Base-by-base conservation (phyloP, 1,284 basidiomycete genomes). In the Sphagnurus paluster region DNA sequence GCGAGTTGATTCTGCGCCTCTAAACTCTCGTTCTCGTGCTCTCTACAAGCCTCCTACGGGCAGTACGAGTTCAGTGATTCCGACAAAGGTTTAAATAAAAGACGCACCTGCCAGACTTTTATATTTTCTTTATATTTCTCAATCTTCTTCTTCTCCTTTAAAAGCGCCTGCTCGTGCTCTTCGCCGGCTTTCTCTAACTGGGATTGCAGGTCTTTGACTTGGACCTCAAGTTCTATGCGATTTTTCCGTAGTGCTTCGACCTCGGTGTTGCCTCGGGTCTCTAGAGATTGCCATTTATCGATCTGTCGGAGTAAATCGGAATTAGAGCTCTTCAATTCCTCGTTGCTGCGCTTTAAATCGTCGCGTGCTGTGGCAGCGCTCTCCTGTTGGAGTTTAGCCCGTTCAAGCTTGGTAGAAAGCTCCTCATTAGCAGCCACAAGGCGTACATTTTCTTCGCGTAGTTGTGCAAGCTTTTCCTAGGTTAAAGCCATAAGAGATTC, bases 231-330 rank as follows among this genome's bases (percentile, higher is more conserved):
- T 29, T 80, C 75, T 10, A 75, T 66, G 13, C 75, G 76, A 43
- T 71, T 67, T 58, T 80, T 82, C 35, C 81, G 74, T 48, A 75
- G 63, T 2, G 67, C 62, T 44, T 82, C 84, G 7, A 74, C 68
- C 38, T 84, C 80, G 9, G 69, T 74, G 13, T 74, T 80, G 41
- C 80, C 84, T 44, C 78, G 80, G 21, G 68, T 80, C 56, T 88
- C 87, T 10, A 87, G 62, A 20, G 65, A 74, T 56, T 84, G 72
- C 84, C 83, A 87, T 56, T 84, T 79, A 39, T 78, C 75, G 9
- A 88, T 64, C 56, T 89, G 86, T 3, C 75, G 74, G 38, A 76
- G 74, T 32, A 87, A 65, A 30, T 84, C 76, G 2, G 66, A 63
- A 44, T 75, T 75, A 6, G 73, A 72, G 9, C 76, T 75, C 50